Evolutionary conservation across 495 filamentous ascomycete species (phyloP).

Genomic region (Xylaria bambusicola): DNA sequence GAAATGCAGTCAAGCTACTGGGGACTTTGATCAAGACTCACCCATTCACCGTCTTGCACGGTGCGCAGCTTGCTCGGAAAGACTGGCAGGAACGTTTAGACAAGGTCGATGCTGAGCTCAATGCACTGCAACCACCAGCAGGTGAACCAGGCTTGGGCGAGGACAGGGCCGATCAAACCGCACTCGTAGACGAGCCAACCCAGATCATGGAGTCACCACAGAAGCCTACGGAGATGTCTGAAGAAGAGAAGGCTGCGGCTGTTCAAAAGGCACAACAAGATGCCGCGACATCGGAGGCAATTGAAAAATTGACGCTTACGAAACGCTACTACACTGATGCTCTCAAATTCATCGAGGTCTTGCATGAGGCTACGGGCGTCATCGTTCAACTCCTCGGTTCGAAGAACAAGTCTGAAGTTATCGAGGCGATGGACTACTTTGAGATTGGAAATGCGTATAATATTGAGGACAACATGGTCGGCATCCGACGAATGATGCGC

Average conservation of each 20-base stretch:
- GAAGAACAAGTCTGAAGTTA: slow-evolving; percentile 95
- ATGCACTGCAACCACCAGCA: slow-evolving; percentile 75
- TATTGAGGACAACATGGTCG: slow-evolving; percentile 84
- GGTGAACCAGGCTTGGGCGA: slow-evolving; percentile 77
- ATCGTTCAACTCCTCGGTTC: slow-evolving; percentile 87
- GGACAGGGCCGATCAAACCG: slow-evolving; percentile 53
- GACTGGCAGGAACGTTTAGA: slow-evolving; percentile 84
- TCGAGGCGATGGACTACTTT: slow-evolving; percentile 99
- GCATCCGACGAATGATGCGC: slow-evolving; percentile 91
- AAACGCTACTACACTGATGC: slow-evolving; percentile 90
- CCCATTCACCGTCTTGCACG: slow-evolving; percentile 90
- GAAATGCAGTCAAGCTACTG: slow-evolving; percentile 92
- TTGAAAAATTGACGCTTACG: slow-evolving; percentile 82
- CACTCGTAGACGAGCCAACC: slow-evolving; percentile 87
- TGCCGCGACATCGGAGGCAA: slow-evolving; percentile 69
- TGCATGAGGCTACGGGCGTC: slow-evolving; percentile 74
- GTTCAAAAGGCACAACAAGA: slow-evolving; percentile 71
- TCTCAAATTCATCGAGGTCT: slow-evolving; percentile 89
- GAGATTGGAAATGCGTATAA: slow-evolving; percentile 93
- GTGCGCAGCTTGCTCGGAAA: slow-evolving; percentile 76
- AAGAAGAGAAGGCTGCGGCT: slow-evolving; percentile 56
- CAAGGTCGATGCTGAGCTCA: slow-evolving; percentile 76
- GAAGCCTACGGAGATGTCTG: slow-evolving; percentile 56
- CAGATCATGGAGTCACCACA: slow-evolving; percentile 57
- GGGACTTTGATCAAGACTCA: slow-evolving; percentile 87